These are phyloP conservation scores for Trypanosoma scelopori DNA, from an alignment of 208 protist species.

Conservation along the genomic window DNA sequence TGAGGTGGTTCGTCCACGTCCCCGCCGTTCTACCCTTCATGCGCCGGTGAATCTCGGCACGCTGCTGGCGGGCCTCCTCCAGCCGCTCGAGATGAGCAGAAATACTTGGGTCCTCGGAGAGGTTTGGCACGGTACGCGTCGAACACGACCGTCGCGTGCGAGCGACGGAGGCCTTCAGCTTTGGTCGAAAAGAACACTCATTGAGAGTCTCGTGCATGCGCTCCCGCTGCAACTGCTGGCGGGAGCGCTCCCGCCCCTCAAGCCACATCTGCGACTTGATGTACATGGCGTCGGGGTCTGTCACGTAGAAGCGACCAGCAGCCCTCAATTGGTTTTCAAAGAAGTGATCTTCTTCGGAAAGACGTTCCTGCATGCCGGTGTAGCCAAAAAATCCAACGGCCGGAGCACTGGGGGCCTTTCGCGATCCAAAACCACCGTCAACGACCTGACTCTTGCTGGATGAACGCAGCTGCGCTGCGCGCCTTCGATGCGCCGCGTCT, in stretches of 20 bases:
- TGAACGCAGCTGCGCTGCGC: neutral
- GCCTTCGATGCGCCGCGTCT: neutral
- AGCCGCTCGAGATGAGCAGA: constrained; percentile 39
- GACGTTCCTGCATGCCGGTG: constrained; percentile 11
- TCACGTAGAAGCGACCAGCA: constrained; percentile 39
- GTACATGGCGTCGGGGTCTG: constrained; percentile 52
- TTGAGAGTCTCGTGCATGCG: constrained; percentile 25
- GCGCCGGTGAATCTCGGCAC: constrained; percentile 30
- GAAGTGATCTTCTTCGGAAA: constrained; percentile 31
- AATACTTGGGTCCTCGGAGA: constrained; percentile 31
- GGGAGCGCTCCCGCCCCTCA: constrained; percentile 27
- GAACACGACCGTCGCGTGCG: neutral
- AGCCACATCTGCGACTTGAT: constrained; percentile 56
- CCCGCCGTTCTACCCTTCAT: constrained; percentile 23
- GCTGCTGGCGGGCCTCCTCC: constrained; percentile 37
- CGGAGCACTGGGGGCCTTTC: neutral
- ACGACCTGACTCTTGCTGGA: neutral
- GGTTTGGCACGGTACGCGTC: neutral
- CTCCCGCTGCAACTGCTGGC: constrained; percentile 27
- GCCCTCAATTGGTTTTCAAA: constrained; percentile 33
- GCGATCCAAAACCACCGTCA: neutral
- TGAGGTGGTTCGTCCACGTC: constrained; percentile 38
- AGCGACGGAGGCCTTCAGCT: neutral
- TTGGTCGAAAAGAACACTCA: constrained; percentile 54
- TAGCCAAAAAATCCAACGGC: constrained; percentile 10